Evolutionary conservation across 2,329 filamentous ascomycete genomes (phyloP), one percentile per base, ranked within the genome.

Genomic region (Penicillium brasilianum): DNA sequence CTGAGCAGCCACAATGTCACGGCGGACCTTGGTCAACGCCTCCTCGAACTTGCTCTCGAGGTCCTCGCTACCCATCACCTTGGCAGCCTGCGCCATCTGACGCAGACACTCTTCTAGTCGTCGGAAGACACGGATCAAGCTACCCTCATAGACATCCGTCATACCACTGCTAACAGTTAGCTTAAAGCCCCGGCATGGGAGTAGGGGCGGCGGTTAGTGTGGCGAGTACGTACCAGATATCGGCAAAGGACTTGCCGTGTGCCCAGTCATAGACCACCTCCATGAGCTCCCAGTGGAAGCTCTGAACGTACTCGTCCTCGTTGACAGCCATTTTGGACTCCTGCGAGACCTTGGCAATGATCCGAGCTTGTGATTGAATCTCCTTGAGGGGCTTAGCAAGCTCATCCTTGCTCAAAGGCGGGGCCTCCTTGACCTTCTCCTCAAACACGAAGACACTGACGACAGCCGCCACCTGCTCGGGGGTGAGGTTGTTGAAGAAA

Each of bases 21-120:
- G 86, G 77, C 92, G 87, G 57, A 98, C 90, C 85, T 96, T 95
- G 60, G 85, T 84, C 69, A 99, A 81, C 63, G 92, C 90, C 68
- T 88, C 86, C 72, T 97, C 93, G 74, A 99, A 99, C 80, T 97
- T 97, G 74, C 89, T 86, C 73, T 93, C 90, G 59, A 99, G 82
- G 72, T 98, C 95, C 62, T 96, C 92, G 75, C 91, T 97, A 71
- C 95, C 95, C 95, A 99, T 99, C 65, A 97, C 94, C 81, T 97
- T 98, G 67, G 91, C 87, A 25, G 94, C 95, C 80, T 98, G 91
- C 16, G 90, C 94, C 86, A 98, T 96, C 78, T 99, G 95, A 67
- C 95, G 87, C 37, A 99, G 83, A 60, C 97, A 84, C 80, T 99
- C 95, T 78, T 99, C 95, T 34, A 99, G 84, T 20, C 95, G 91